These are phyloP conservation scores for Calonectria hongkongensis DNA, from an alignment of 2,329 filamentous ascomycete species.

Conservation along the genomic window DNA sequence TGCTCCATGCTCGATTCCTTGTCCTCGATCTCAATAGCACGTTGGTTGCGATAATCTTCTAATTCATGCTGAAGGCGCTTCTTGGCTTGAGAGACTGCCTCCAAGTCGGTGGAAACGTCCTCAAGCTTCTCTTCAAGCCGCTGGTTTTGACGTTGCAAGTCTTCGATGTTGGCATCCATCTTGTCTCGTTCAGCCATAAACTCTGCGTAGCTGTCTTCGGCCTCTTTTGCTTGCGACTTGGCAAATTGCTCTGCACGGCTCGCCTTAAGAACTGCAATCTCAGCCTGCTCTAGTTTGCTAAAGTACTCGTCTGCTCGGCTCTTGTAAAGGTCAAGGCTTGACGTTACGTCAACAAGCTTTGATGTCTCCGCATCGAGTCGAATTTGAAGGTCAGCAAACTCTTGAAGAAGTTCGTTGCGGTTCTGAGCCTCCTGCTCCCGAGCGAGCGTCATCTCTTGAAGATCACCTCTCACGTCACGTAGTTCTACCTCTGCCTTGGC, in stretches of 20 bases:
- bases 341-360: conserved; percentile 87
- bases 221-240: conserved; percentile 90
- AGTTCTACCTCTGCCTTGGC: conserved; percentile 89
- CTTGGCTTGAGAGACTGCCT: conserved; percentile 90
- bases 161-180: conserved; percentile 90
- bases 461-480: conserved; percentile 87
- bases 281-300: conserved; percentile 95
- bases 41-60: conserved; percentile 96
- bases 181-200: conserved; percentile 95
- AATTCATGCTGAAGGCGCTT: conserved; percentile 97
- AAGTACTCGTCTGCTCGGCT: conserved; percentile 96
- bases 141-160: conserved; percentile 92
- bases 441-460: conserved; percentile 85
- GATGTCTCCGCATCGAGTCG: conserved; percentile 92
- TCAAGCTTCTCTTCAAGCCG: conserved; percentile 93
- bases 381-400: conserved; percentile 95
- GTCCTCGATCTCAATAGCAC: conserved; percentile 97
- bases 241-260: conserved; percentile 95
- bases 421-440: conserved; percentile 92
- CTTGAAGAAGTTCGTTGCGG: conserved; percentile 90
- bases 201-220: conserved; percentile 91
- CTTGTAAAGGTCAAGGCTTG: conserved; percentile 93
- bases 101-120: conserved; percentile 92
- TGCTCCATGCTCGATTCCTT: conserved; percentile 98
- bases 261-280: conserved; percentile 95